phyloP scores from a whole-genome alignment of 768 basidiomycete species.

The Chalciporus pseudorubinellus region DNA sequence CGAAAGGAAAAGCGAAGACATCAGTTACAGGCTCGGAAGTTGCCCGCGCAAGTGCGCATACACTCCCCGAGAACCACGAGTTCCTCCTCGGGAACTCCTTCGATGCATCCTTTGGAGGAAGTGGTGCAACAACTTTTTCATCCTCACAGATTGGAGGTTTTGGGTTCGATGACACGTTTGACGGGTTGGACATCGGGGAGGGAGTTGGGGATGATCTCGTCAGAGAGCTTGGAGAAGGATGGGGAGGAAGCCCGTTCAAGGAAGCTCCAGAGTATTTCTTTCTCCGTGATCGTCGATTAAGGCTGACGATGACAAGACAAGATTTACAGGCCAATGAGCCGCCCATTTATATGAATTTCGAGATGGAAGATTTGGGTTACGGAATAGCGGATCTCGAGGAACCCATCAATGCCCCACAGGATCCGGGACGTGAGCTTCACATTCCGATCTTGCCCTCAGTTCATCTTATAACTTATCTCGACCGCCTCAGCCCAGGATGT shows the following conservation, averaged over 20 bases:
- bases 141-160: constrained; percentile 57
- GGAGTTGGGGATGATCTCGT: constrained; percentile 74
- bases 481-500: constrained; percentile 1
- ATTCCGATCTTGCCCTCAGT: neutral
- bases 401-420: neutral
- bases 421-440: neutral
- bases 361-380: constrained; percentile 25
- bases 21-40: constrained; percentile 39
- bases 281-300: neutral
- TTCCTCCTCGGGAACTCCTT: constrained; percentile 65
- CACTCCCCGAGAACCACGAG: constrained; percentile 69
- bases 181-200: constrained; percentile 54
- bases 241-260: constrained; percentile 40
- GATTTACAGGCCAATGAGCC: constrained; percentile 19
- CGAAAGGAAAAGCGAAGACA: constrained; percentile 27
- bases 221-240: constrained; percentile 69
- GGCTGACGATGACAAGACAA: constrained; percentile 16
- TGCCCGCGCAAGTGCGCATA: constrained; percentile 53
- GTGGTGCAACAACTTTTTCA: constrained; percentile 36
- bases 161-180: constrained; percentile 53
- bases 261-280: constrained; percentile 15
- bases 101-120: constrained; percentile 54
- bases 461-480: neutral
- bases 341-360: constrained; percentile 12
- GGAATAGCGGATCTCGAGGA: constrained; percentile 12